These are phyloP conservation scores for Ceratocystis lukuohia DNA, from an alignment of 2,329 filamentous ascomycete genomes.

Conservation along the genomic window DNA sequence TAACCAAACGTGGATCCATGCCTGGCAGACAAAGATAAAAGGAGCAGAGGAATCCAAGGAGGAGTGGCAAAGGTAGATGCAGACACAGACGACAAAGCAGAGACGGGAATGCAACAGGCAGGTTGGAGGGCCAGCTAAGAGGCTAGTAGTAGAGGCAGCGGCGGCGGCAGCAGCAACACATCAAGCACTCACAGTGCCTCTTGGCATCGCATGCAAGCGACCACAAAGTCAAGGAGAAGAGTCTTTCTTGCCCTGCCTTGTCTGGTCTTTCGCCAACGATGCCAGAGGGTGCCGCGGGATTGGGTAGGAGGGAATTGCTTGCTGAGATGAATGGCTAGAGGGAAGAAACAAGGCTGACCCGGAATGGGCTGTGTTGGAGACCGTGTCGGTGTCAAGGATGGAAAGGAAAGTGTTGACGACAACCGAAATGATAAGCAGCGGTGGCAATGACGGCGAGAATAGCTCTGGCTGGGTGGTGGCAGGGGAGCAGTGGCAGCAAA, in stretches of 20 bases:
- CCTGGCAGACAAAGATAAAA: slow-evolving; percentile 25
- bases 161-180: not conserved
- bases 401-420: not conserved
- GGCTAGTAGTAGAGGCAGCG: not conserved
- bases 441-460: not conserved
- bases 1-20: slow-evolving; percentile 51
- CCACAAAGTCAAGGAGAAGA: slow-evolving; percentile 13
- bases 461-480: not conserved
- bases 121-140: not conserved
- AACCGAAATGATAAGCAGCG: not conserved
- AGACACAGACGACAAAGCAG: not conserved
- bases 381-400: not conserved
- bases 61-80: not conserved
- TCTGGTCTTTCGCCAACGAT: slow-evolving; percentile 12
- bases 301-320: not conserved
- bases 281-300: slow-evolving; percentile 9
- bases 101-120: not conserved
- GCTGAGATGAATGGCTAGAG: not conserved
- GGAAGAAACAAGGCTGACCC: not conserved
- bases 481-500: not conserved
- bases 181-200: slow-evolving; percentile 12
- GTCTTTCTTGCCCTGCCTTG: slow-evolving; percentile 1
- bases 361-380: not conserved
- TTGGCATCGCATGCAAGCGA: slow-evolving; percentile 18
- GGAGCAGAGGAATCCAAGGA: not conserved